Base-by-base conservation (phyloP, 2,329 filamentous ascomycete species). In the Stachybotrys echinatus region DNA sequence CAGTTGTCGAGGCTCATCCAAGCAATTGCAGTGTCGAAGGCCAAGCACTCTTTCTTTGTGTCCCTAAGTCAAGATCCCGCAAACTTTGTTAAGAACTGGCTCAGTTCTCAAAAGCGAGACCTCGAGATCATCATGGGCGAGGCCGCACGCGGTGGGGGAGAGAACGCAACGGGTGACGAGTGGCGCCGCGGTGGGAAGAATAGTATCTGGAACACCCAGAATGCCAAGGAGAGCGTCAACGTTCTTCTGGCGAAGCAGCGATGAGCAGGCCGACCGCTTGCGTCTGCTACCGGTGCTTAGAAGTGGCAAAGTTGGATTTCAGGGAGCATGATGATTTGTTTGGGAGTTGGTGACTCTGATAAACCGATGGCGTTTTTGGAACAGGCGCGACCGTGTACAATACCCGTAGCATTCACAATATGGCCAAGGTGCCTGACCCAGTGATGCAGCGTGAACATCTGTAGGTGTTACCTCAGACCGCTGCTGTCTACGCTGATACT, bases 71-170 rank as follows among this genome's bases (percentile, higher is more conserved):
- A 87, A 55, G 91, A 96, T 58, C 94, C 94, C 0, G 86, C 88
- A 17, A 83, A 80, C 12, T 97, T 97, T 61, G 78, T 96, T 52
- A 84, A 82, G 55, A 84, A 88, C 62, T 99, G 94, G 94, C 77
- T 95, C 48, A 90, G 85, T 61, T 92, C 87, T 17, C 94, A 99
- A 73, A 91, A 91, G 71, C 80, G 92, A 45, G 92, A 97, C 65
- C 75, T 96, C 34, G 91, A 95, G 62, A 84, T 94, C 6, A 86
- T 96, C 45, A 79, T 94, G 54, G 92, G 91, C 51, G 92, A 96
- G 69, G 84, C 85, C 2, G 80, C 83, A 47, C 78, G 84, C 49
- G 74, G 88, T 71, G 74, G 79, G 34, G 74, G 77, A 43, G 78
- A 83, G 55, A 71, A 78, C 54, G 71, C 74, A 3, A 70, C 68